A percentile compares a stretch with the other conserved stretches of the same genome.
Conservation (phyloP, 2,329 filamentous ascomycete genomes). For the Fusarium sp. region DNA sequence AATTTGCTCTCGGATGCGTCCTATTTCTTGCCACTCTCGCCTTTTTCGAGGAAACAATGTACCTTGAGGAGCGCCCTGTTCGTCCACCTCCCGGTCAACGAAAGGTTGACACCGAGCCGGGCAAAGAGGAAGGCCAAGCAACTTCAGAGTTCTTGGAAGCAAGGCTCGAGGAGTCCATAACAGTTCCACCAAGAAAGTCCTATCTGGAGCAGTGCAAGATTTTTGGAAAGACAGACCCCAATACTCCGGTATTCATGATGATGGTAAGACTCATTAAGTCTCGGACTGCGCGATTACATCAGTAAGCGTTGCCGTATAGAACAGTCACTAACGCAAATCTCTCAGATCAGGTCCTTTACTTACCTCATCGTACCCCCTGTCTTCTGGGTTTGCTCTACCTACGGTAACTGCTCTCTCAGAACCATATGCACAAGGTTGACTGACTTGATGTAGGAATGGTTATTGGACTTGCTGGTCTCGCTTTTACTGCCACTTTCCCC, state of each 20-base stretch:
- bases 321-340: background rate
- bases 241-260: background rate
- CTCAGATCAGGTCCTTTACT: background rate
- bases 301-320: too few relatives aligned
- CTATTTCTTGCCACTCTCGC: background rate
- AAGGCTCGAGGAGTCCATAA: background rate
- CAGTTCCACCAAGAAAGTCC: background rate
- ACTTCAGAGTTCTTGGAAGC: background rate
- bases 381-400: slow-evolving; percentile 11
- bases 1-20: background rate
- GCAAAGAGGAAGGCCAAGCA: background rate
- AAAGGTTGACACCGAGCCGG: background rate
- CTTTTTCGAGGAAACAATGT: slow-evolving; percentile 5
- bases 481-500: background rate
- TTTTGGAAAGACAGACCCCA: background rate
- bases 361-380: background rate
- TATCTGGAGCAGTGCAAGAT: background rate
- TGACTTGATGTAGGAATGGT: background rate
- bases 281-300: too few relatives aligned
- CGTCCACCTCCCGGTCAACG: background rate
- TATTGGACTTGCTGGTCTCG: background rate
- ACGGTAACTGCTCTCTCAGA: background rate
- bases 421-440: background rate
- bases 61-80: background rate
- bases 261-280: background rate